A percentile compares a stretch with the other conserved stretches of the same genome.
These are phyloP conservation scores for Geotrichum klebahnii DNA, from an alignment of 1,139 yeast genomes.

Conservation along the genomic window DNA sequence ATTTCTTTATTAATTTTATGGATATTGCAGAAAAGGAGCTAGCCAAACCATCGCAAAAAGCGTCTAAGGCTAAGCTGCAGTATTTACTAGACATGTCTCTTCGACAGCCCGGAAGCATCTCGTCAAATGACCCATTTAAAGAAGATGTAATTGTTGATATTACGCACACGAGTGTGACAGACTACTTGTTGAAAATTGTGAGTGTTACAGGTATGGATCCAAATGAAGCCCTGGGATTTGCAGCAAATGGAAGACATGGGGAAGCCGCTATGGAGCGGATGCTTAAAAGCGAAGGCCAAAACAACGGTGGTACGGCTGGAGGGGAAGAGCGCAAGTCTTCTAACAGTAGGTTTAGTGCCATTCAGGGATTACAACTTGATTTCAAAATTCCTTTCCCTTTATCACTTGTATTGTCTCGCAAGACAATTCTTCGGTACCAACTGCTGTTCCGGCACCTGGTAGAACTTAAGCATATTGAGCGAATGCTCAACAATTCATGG, in stretches of 20 bases:
- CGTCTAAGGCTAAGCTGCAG: slow-evolving; percentile 43
- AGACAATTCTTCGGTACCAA: slow-evolving; percentile 74
- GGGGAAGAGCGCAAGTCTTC: slow-evolving; percentile 6
- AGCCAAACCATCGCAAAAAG: slow-evolving; percentile 39
- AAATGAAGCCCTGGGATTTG: slow-evolving; percentile 27
- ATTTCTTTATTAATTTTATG: slow-evolving; percentile 48
- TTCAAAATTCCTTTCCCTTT: slow-evolving; percentile 79
- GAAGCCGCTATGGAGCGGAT: slow-evolving; percentile 7
- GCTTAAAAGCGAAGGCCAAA: neutral
- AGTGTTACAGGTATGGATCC: slow-evolving; percentile 63
- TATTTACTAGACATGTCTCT: slow-evolving; percentile 41
- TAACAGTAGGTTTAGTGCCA: slow-evolving; percentile 36
- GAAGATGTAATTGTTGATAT: slow-evolving; percentile 39
- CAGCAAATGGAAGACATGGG: slow-evolving; percentile 6
- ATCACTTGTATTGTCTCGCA: slow-evolving; percentile 66
- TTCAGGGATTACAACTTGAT: slow-evolving; percentile 62
- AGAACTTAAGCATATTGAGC: slow-evolving; percentile 58
- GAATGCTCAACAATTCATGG: slow-evolving; percentile 66
- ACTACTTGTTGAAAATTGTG: slow-evolving; percentile 60
- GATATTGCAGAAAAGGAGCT: slow-evolving; percentile 43
- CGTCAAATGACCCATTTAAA: slow-evolving; percentile 40
- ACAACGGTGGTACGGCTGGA: neutral
- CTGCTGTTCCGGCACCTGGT: slow-evolving; percentile 69
- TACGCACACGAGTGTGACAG: slow-evolving; percentile 43
- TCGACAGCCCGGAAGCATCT: slow-evolving; percentile 43